Base-by-base conservation (phyloP, 768 basidiomycete genomes). In the Suillus fuscotomentosus region DNA sequence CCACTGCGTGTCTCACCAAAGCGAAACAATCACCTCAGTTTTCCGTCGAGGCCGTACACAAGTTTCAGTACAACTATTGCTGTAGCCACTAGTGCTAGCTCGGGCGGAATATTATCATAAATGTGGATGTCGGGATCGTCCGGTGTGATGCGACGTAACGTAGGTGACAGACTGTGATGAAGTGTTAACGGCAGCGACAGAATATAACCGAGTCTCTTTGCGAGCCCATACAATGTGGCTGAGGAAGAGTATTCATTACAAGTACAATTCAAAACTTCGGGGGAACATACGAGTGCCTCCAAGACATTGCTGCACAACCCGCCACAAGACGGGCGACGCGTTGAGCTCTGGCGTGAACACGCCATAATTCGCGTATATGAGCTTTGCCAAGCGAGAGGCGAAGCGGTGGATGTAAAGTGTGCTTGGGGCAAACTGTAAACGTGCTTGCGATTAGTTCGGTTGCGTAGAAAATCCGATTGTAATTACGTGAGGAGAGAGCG, bases 31-130 rank as follows among this genome's bases (percentile, higher is more conserved):
- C 71, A 87, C 91, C 91, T 84, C 61, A 70, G 63, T 67, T 78
- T 79, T 36, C 88, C 92, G 72, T 95, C 94, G 36, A 95, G 71
- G 1, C 94, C 95, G 70, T 95, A 95, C 31, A 88, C 84, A 82
- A 97, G 82, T 78, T 95, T 96, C 69, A 95, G 79, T 42, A 88
- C 87, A 13, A 94, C 81, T 14, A 95, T 81, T 56, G 84, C 83
- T 15, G 79, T 80, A 2, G 84, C 86, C 51, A 85, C 72, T 27
- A 93, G 76, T 3, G 83, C 82, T 57, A 89, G 77, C 71, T 95
- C 94, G 11, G 88, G 83, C 7, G 91, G 86, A 36, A 84, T 82
- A 67, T 84, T 87, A 73, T 92, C 91, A 61, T 82, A 80, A 61
- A 80, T 82, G 71, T 88, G 86, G 27, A 76, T 72, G 54, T 75